Base-by-base conservation (phyloP, 768 basidiomycete species). In the Peribolospora baueri region DNA sequence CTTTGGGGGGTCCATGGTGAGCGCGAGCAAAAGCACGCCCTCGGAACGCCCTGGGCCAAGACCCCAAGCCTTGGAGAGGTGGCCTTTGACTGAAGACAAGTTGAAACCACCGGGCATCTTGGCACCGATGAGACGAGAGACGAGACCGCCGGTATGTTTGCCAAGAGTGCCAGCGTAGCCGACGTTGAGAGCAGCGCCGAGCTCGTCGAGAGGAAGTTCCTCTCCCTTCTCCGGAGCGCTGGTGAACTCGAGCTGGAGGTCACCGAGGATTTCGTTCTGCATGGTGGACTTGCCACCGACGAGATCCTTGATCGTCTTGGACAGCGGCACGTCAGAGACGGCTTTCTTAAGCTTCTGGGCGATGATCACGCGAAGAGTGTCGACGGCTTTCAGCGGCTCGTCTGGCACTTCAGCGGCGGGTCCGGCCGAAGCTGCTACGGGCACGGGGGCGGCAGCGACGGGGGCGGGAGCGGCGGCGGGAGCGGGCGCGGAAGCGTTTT, bases 91-190 rank as follows among this genome's bases (percentile, higher is more conserved):
- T 8, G 84, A 76, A 5, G 90, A 84, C 14, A 81, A 73, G 61
- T 93, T 93, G 77, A 98, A 98, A 42, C 91, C 91, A 66, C 93
- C 93, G 41, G 93, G 93, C 85, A 98, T 91, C 71, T 98, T 98
- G 50, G 80, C 79, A 56, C 88, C 85, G 52, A 95, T 74, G 65
- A 95, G 75, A 55, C 93, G 84, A 39, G 88, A 85, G 52, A 95
- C 74, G 47, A 98, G 75, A 25, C 87, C 81, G 48, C 76, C 81
- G 9, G 84, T 84, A 70, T 97, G 87, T 68, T 97, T 98, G 64
- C 93, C 93, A 38, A 91, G 77, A 4, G 73, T 65, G n/a, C 88
- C 90, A 45, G 77, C 70, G 70, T 84, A 84, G 5, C 88, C 88
- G 54, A 77, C 72, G 7, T 75, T 73, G 42, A 97, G 71, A 11